These are phyloP conservation scores for Aspergillus jensenii DNA, from an alignment of 2,329 filamentous ascomycete genomes.

Conservation along the genomic window DNA sequence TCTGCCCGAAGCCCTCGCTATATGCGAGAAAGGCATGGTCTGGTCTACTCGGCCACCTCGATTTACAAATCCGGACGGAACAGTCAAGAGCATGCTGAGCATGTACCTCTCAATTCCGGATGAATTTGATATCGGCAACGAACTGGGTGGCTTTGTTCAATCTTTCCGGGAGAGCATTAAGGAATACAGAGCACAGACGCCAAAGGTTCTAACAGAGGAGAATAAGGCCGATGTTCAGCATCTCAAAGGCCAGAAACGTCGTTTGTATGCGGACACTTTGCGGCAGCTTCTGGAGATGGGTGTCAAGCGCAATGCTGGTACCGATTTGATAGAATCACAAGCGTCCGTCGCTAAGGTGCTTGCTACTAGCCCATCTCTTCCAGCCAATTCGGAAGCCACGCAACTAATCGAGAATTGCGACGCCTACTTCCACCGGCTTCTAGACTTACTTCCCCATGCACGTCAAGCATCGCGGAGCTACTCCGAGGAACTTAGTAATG, in stretches of 20 bases:
- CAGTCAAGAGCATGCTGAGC: slow-evolving; percentile 71
- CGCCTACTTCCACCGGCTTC: slow-evolving; percentile 74
- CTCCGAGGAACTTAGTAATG: slow-evolving; percentile 78
- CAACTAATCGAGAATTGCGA: slow-evolving; percentile 52
- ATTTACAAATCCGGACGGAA: slow-evolving; percentile 68
- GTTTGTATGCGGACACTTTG: slow-evolving; percentile 84
- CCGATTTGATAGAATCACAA: slow-evolving; percentile 71
- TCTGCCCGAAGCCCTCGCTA: slow-evolving; percentile 32
- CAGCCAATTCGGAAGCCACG: slow-evolving; percentile 20
- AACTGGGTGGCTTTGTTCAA: slow-evolving; percentile 67
- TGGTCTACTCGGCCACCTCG: slow-evolving; percentile 58
- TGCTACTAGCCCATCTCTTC: slow-evolving; percentile 52
- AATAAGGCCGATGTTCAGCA: slow-evolving; percentile 83
- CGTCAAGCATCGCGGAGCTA: slow-evolving; percentile 70
- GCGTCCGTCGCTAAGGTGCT: slow-evolving; percentile 69
- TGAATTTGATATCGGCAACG: slow-evolving; percentile 56
- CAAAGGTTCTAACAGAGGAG: slow-evolving; percentile 75
- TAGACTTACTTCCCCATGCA: slow-evolving; percentile 70
- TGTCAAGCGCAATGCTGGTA: slow-evolving; percentile 76
- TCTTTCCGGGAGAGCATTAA: slow-evolving; percentile 67
- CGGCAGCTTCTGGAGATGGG: slow-evolving; percentile 86
- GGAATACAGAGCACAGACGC: slow-evolving; percentile 81
- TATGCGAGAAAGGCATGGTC: slow-evolving; percentile 29
- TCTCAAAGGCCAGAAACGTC: slow-evolving; percentile 85
- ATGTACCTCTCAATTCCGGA: slow-evolving; percentile 56